Evolutionary conservation across 2,329 filamentous ascomycete genomes (phyloP).

Genomic region (Pseudocercospora eumusae): DNA sequence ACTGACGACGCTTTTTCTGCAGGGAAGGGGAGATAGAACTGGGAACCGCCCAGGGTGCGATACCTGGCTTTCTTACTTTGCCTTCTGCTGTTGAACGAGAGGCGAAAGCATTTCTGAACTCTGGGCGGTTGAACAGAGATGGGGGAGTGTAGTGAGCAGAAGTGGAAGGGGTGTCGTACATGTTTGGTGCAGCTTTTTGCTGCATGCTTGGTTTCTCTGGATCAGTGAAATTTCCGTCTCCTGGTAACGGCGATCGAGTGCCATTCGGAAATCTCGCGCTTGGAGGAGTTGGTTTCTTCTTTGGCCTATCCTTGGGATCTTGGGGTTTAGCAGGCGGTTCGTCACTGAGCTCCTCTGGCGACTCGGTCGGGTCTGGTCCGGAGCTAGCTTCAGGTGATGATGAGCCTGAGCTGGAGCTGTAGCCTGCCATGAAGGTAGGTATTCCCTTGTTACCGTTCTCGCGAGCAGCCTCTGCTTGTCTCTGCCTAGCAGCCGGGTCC

Average conservation of each 20-base stretch:
- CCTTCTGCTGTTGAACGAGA: conserved; percentile 24
- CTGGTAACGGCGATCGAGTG: conserved; percentile 16
- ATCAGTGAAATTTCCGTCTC: conserved; percentile 24
- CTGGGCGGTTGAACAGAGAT: conserved; percentile 24
- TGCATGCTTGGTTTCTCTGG: conserved; percentile 32
- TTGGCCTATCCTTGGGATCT: conserved; percentile 31
- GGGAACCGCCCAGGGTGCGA: conserved; percentile 37
- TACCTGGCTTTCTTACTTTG: conserved; percentile 20
- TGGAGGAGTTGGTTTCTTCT: conserved; percentile 38
- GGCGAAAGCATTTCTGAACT: conserved; percentile 25
- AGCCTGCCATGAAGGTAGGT: conserved; percentile 13
- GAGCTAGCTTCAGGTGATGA: conserved; percentile 8
- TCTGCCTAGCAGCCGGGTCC: conserved; percentile 20
- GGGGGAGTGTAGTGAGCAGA: conserved; percentile 18
- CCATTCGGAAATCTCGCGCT: conserved; percentile 35
- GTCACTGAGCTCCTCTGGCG: conserved; percentile 18
- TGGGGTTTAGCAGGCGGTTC: conserved; percentile 23
- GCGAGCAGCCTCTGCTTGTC: conserved; percentile 14
- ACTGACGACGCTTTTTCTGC: background rate
- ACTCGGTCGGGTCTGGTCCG: conserved; percentile 9
- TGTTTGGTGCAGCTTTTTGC: conserved; percentile 38
- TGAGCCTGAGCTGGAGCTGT: conserved; percentile 16
- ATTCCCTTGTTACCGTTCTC: background rate
- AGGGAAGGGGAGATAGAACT: conserved; percentile 26
- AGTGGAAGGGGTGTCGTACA: conserved; percentile 34